Conservation (phyloP, 1,284 basidiomycete genomes). For the Moesziomyces aphidis region DNA sequence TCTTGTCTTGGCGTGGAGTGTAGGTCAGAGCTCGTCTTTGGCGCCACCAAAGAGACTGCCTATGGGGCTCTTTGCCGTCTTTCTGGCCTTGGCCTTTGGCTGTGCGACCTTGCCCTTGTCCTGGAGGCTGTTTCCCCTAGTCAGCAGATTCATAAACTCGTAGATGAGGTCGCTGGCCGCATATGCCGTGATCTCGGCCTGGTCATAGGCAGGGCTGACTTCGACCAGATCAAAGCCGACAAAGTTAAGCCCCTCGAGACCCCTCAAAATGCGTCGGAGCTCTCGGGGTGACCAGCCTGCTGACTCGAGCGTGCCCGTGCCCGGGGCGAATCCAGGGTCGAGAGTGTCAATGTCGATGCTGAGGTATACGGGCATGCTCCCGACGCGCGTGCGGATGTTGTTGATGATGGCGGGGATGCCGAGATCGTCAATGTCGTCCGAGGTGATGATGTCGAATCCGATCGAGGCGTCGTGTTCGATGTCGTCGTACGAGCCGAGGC, state of each 20-base stretch:
- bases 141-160: slow-evolving; percentile 52
- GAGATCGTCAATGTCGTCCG: slow-evolving; percentile 54
- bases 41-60: slow-evolving; percentile 19
- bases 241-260: slow-evolving; percentile 52
- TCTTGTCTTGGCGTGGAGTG: too few species aligned
- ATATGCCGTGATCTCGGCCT: slow-evolving; percentile 55
- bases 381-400: slow-evolving; percentile 42
- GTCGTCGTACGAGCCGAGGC: slow-evolving; percentile 51
- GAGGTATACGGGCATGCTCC: slow-evolving; percentile 54
- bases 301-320: slow-evolving; percentile 54
- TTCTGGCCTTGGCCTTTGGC: slow-evolving; percentile 23
- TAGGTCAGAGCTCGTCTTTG: slow-evolving; percentile 20
- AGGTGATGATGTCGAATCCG: slow-evolving; percentile 55
- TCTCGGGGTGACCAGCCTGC: slow-evolving; percentile 57
- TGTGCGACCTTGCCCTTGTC: slow-evolving; percentile 17
- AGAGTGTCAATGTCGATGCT: slow-evolving; percentile 60
- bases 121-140: slow-evolving; percentile 18
- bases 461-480: slow-evolving; percentile 45
- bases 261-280: slow-evolving; percentile 45
- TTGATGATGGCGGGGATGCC: slow-evolving; percentile 44
- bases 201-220: slow-evolving; percentile 54
- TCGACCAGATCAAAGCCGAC: slow-evolving; percentile 60
- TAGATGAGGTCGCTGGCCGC: slow-evolving; percentile 55
- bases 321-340: slow-evolving; percentile 54
- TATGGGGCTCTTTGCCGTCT: slow-evolving; percentile 15